A percentile compares a stretch with the other conserved stretches of the same genome.
These are phyloP conservation scores for Annulohypoxylon maeteangense DNA, from an alignment of 495 filamentous ascomycete species.

Conservation along the genomic window DNA sequence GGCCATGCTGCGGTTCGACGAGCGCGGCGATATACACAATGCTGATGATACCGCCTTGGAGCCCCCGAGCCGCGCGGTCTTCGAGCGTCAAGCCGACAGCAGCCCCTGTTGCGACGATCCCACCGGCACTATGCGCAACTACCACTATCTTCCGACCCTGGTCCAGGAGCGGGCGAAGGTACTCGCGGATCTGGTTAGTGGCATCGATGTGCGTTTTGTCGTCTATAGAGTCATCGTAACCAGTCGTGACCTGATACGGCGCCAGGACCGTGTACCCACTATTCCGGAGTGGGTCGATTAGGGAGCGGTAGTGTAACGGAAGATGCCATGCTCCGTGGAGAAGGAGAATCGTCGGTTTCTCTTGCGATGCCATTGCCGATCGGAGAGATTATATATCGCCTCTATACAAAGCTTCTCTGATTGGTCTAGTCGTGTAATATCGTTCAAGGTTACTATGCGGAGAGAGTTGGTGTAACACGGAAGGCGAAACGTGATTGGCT, in stretches of 20 bases:
- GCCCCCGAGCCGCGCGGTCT: slow-evolving; percentile 38
- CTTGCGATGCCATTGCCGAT: slow-evolving; percentile 12
- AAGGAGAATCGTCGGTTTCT: slow-evolving; percentile 53
- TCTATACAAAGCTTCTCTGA: not conserved
- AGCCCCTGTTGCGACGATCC: slow-evolving; percentile 52
- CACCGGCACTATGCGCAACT: slow-evolving; percentile 58
- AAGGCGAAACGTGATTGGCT: not conserved
- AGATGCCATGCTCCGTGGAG: slow-evolving; percentile 59
- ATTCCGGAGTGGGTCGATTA: slow-evolving; percentile 46
- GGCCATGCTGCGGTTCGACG: slow-evolving; percentile 45
- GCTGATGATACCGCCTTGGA: slow-evolving; percentile 53
- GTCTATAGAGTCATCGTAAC: slow-evolving; percentile 39
- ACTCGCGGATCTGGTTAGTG: slow-evolving; percentile 35
- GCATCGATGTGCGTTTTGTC: slow-evolving; percentile 45
- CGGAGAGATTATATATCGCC: not conserved
- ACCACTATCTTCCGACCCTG: slow-evolving; percentile 47
- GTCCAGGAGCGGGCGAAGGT: slow-evolving; percentile 38
- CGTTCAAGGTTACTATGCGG: not conserved
- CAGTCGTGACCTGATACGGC: slow-evolving; percentile 51
- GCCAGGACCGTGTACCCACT: slow-evolving; percentile 51
- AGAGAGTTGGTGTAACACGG: not conserved
- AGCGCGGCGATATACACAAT: slow-evolving; percentile 55
- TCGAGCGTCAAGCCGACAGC: slow-evolving; percentile 43
- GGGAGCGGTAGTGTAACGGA: slow-evolving; percentile 50
- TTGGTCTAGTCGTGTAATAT: not conserved